Base-by-base conservation (phyloP, 306 rosid genomes). In the Cotoneaster glaucophyllus region DNA sequence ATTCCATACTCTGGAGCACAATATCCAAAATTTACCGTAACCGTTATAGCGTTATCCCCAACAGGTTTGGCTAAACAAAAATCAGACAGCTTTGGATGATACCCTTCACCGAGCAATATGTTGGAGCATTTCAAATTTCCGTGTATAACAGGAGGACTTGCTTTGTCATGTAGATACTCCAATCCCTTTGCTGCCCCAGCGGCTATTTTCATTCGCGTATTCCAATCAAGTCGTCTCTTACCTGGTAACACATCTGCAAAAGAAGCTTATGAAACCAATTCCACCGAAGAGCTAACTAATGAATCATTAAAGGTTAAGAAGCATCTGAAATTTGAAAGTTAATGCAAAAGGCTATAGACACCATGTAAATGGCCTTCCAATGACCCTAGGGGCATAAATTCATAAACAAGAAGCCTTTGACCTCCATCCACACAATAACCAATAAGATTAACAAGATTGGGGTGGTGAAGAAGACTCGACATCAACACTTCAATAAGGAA, bases 351-450 rank as follows among this genome's bases (percentile, higher is more conserved):
- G 24, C 11, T n/a, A 72, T 19, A 61, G 41, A 67, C 88, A 92
- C 98, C 97, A 67, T 90, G 88, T 71, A 95, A 85, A 86, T 95
- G 98, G 75, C 90, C 97, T 77, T 92, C 97, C 87, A 94, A 86
- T 74, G 95, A 89, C 80, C 98, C 98, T 65, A 94, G 81, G 26
- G 96, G 80, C 98, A 94, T 94, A 76, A 81, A 92, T 81, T 94
- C 96, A 82, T 94, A 94, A 83, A 94, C 90, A 64, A 94, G 88
- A 78, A 94, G 97, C 93, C 98, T 90, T 80, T 92, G 98, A 87
- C 92, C 97, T 77, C 97, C 98, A 79, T 92, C 98, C 78, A 93
- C 97, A 80, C 98, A 94, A 81, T 94, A 94, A 71, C 98, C 98
- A 67, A 87, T 89, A 32, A 94, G 90, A 80, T 92, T 92, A 78